Base-by-base conservation (phyloP, 768 basidiomycete genomes). In the Phanerochaete sordida region DNA sequence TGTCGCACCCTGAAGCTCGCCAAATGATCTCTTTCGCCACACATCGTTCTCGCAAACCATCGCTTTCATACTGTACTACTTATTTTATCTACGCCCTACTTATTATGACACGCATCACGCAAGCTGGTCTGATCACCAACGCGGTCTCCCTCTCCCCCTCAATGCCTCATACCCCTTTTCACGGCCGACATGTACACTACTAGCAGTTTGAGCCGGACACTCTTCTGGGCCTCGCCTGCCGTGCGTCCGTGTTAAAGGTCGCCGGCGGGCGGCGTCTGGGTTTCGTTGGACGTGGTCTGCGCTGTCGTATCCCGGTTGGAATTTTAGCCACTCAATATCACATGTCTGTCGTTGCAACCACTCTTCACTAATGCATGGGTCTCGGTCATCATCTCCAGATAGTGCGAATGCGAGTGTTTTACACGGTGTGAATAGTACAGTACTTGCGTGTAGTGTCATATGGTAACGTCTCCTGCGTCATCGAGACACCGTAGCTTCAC, bases 401-500 rank as follows among this genome's bases (percentile, higher is more conserved):
- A 31, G 8, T 31, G 24, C 28, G 7, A 5, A 21, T 2, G 30
- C 19, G 26, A 31, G 12, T 51, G 49, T 30, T 2, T 31, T 33
- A 31, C 31, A 51, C 50, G 33, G 19, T n/a, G n/a, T 44, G n/a
- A 37, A 37, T n/a, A n/a, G 56, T 35, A 28, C 44, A 45, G 44
- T 5, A 45, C 5, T 33, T 33, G 16, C 3, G 16, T 31, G 30
- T 51, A 19, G 7, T 11, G 12, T 51, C 58, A 82, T 47, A 84
- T 79, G 62, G 78, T 73, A n/a, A 81, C 74, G 59, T 82, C 80
- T 13, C 77, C 82, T 28, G 77, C 81, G 58, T 77, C 76, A 47
- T 84, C 81, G 30, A 85, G 72, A 58, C 80, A 79, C 56, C 83
- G 72, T 26, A 85, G 68, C 62, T 82, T 84, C 55, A 86, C 73